A percentile compares a stretch with the other conserved stretches of the same genome.
Conservation (phyloP, 1,284 basidiomycete species). For the Neolentinus lepideus region DNA sequence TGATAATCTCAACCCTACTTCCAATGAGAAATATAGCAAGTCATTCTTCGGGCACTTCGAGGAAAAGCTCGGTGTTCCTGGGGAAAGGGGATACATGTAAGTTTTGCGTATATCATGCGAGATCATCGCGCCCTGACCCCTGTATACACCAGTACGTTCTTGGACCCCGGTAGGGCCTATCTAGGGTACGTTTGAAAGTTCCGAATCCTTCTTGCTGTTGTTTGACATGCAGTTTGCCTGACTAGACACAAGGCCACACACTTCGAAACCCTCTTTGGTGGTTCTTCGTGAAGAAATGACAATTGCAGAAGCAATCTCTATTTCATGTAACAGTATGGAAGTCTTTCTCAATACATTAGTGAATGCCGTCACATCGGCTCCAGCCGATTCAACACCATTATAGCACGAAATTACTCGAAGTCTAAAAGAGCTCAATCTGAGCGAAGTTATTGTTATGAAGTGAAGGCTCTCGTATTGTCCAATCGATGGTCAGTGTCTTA, state of each 20-base stretch:
- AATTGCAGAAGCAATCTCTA: neutral
- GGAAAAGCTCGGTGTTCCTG: constrained; percentile 39
- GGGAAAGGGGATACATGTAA: constrained; percentile 52
- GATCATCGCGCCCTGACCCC: no score
- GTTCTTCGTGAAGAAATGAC: neutral
- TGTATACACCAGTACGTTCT: constrained; percentile 15
- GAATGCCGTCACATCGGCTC: no score
- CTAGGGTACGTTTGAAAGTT: constrained; percentile 5
- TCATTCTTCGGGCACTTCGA: constrained; percentile 46
- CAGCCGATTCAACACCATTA: no score
- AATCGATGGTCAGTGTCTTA: no score
- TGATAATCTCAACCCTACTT: constrained; percentile 42
- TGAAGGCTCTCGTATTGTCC: no score
- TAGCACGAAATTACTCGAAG: no score
- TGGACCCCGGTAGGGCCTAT: constrained; percentile 9
- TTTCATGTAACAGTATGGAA: neutral
- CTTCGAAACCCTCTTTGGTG: neutral
- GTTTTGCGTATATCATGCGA: no score
- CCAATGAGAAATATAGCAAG: constrained; percentile 47
- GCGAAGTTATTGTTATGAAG: no score
- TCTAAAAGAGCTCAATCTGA: no score
- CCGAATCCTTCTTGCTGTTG: neutral
- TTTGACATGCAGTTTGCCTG: neutral
- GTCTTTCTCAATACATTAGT: no score
- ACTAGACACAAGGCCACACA: neutral